These are phyloP conservation scores for Centrapalus pauciflorus DNA, from an alignment of 129 eudicot genomes.

Conservation along the genomic window DNA sequence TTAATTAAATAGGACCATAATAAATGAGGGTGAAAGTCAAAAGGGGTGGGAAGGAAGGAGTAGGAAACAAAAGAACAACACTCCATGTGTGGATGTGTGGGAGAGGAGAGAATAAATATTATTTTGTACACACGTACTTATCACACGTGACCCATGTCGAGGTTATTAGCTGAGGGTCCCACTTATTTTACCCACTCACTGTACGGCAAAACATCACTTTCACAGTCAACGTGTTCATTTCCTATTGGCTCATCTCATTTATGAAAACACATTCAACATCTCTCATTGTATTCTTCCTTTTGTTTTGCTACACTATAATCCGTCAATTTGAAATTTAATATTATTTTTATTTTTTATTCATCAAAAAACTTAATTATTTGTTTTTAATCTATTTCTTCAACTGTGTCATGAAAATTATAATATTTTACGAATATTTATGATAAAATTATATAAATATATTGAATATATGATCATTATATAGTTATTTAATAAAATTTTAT, in stretches of 20 bases:
- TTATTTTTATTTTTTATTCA: no score
- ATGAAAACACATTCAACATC: no score
- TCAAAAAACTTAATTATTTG: no score
- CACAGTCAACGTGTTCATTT: slow-evolving; percentile 9
- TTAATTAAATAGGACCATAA: neutral
- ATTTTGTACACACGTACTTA: slow-evolving; percentile 15
- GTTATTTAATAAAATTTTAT: no score
- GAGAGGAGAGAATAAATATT: slow-evolving; percentile 12
- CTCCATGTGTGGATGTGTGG: slow-evolving; percentile 19
- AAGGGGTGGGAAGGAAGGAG: neutral
- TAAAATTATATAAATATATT: no score
- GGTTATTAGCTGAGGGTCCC: slow-evolving; percentile 9
- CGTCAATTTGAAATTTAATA: no score
- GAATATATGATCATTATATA: no score
- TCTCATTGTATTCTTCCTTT: no score
- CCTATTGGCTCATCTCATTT: neutral
- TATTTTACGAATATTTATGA: no score
- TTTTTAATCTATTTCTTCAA: no score
- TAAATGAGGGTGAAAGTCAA: slow-evolving; percentile 5
- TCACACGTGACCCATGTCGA: slow-evolving; percentile 28
- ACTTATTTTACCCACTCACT: neutral
- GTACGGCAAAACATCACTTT: neutral
- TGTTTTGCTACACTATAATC: no score
- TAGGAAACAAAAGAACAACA: slow-evolving; percentile 12
- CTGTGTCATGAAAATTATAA: no score